Evolutionary conservation across 306 rosid genomes (phyloP), one percentile per base, ranked within the genome.

Genomic region (Quercus ilex): DNA sequence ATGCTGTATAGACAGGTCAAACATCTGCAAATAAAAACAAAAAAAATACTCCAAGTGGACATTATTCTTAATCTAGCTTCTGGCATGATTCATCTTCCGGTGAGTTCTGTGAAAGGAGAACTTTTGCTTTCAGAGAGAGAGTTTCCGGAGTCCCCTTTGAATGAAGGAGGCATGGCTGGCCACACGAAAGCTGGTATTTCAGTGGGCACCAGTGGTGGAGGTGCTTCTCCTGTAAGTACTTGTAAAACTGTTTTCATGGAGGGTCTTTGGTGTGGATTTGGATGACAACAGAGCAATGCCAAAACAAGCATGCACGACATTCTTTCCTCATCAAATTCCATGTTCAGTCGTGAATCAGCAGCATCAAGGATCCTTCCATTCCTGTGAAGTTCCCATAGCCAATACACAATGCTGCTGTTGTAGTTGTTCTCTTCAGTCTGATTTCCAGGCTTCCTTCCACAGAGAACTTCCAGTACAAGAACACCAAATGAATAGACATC

Each of bases 281-380:
- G 98, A 82, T 91, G 91, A 69, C 97, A 93, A 17, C 97, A 93
- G 6, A 92, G 87, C 76, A 93, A 84, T 1, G 97, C 98, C 73
- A 93, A 69, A 60, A 79, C 69, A 82, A 93, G 73, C 74, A 88
- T 76, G 52, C 78, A 23, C 67, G 26, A 73, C 63, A 83, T 74
- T 41, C 77, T 82, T 18, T 74, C 85, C 14, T 65, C 74, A 0
- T 43, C 55, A 19, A 75, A 73, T 25, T 87, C 49, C 55, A 75
- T 74, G 2, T 33, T 74, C 74, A 93, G 46, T 77, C 83, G 84
- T 10, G 30, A 17, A 78, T 93, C 98, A 19, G 86, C 81, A 13
- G 79, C 87, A 26, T 74, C 62, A 71, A 88, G 71, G 6, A 89
- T 23, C 26, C 31, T 79, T 0, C 78, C 92, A 60, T 74, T 78